Conservation (phyloP, 2,329 filamentous ascomycete genomes). For the Penicillium sp. region DNA sequence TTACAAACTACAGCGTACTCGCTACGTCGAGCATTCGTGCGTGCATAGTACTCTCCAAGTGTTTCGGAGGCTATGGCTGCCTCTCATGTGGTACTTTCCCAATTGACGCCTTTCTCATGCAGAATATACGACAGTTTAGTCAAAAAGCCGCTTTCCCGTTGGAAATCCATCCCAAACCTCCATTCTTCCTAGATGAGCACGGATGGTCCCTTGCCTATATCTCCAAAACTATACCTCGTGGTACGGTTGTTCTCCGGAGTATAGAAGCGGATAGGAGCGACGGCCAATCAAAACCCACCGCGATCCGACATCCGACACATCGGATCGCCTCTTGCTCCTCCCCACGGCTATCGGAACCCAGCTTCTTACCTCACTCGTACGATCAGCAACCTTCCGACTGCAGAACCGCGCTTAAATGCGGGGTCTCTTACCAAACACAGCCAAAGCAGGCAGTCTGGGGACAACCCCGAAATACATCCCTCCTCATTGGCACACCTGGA, state of each 20-base stretch:
- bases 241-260: not conserved
- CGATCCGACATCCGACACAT: slow-evolving; percentile 3
- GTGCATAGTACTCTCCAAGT: no score
- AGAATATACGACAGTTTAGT: no score
- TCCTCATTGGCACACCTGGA: slow-evolving; percentile 2
- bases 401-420: slow-evolving; percentile 15
- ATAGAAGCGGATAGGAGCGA: not conserved
- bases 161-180: no score
- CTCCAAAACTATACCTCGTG: no score
- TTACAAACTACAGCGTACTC: no score
- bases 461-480: not conserved
- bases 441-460: slow-evolving; percentile 7
- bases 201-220: no score
- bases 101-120: no score
- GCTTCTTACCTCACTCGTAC: slow-evolving; percentile 3
- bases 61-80: no score
- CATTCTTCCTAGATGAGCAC: no score
- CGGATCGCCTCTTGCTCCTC: slow-evolving; percentile 5
- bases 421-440: slow-evolving; percentile 14
- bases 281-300: not conserved
- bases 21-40: no score
- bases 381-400: slow-evolving; percentile 17
- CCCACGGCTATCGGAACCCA: not conserved
- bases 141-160: no score
- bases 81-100: no score